Conservation (phyloP, 352 stramenopile genomes). For the Globisporangium parvum region DNA sequence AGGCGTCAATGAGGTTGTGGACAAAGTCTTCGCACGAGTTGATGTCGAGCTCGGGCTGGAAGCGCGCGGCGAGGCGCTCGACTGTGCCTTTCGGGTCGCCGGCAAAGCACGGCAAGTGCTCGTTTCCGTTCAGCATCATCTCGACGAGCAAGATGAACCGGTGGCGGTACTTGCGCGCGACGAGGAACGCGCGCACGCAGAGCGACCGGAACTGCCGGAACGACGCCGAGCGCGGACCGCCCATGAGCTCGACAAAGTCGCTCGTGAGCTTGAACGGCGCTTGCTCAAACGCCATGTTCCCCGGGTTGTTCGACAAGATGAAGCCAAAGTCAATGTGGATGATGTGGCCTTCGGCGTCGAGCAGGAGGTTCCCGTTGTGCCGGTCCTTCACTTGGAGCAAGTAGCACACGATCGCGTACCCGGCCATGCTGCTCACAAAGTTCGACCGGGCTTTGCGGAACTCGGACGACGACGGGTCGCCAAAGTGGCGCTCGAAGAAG, state of each 20-base stretch:
- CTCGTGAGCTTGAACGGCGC: slow-evolving; percentile 98
- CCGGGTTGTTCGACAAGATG: slow-evolving; percentile 91
- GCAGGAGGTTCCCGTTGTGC: slow-evolving; percentile 97
- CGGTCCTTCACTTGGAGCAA: slow-evolving; percentile 97
- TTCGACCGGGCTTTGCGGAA: slow-evolving; percentile 81
- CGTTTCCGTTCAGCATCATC: slow-evolving; percentile 96
- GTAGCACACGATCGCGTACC: slow-evolving; percentile 94
- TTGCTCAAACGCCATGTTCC: slow-evolving; percentile 93
- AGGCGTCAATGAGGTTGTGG: slow-evolving; percentile 93
- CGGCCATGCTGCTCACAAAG: slow-evolving; percentile 83
- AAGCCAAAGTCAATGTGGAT: slow-evolving; percentile 98
- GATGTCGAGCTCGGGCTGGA: slow-evolving; percentile 92
- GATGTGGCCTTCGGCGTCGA: slow-evolving; percentile 94
- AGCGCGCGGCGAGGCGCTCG: slow-evolving; percentile 87
- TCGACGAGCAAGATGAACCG: slow-evolving; percentile 94
- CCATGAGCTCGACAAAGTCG: slow-evolving; percentile 96
- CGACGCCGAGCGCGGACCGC: slow-evolving; percentile 85
- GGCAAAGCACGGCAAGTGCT: slow-evolving; percentile 95
- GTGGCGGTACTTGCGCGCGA: slow-evolving; percentile 92
- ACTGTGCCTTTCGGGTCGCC: slow-evolving; percentile 90
- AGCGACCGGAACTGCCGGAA: slow-evolving; percentile 95
- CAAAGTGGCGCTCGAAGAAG: slow-evolving; percentile 95
- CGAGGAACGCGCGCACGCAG: slow-evolving; percentile 95
- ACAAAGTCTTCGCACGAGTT: slow-evolving; percentile 94
- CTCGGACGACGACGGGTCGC: slow-evolving; percentile 53